These are phyloP conservation scores for Zymoseptoria crescenta DNA, from an alignment of 2,329 filamentous ascomycete species.

Conservation along the genomic window DNA sequence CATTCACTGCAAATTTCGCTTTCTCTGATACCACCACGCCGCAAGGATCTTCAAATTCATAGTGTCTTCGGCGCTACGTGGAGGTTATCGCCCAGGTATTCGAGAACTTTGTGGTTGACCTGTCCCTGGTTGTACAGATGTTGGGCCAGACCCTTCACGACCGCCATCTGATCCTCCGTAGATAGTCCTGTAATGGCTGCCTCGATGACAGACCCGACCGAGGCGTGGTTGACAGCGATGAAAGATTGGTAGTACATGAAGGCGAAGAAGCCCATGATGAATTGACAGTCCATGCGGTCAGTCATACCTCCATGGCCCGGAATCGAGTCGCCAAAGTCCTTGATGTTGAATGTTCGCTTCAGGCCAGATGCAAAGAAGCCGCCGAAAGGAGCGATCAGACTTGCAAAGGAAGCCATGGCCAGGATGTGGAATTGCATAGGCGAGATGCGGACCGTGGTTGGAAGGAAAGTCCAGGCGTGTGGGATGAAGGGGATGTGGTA, in stretches of 20 bases:
- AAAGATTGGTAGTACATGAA: constrained; percentile 98
- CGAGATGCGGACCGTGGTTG: constrained; percentile 65
- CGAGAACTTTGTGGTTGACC: constrained; percentile 45
- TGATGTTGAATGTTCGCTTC: constrained; percentile 99
- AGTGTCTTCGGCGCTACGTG: constrained; percentile 8
- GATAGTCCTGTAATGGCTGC: constrained; percentile 82
- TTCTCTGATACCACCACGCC: background rate
- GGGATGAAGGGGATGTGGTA: constrained; percentile 56
- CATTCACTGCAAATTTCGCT: background rate
- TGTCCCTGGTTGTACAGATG: constrained; percentile 57
- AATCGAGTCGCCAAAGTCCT: constrained; percentile 98
- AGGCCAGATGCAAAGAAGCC: constrained; percentile 97
- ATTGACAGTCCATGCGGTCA: constrained; percentile 98
- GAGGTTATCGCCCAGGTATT: constrained; percentile 28
- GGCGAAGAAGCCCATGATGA: constrained; percentile 98
- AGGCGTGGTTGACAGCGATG: constrained; percentile 80
- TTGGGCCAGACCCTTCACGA: constrained; percentile 54
- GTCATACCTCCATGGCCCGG: constrained; percentile 97
- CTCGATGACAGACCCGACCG: constrained; percentile 81
- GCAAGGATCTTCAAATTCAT: background rate
- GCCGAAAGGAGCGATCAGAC: constrained; percentile 91
- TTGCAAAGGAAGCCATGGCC: constrained; percentile 85
- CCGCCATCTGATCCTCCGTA: constrained; percentile 80
- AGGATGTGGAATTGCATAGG: constrained; percentile 94
- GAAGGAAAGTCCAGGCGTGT: constrained; percentile 59